Conservation (phyloP, 495 filamentous ascomycete genomes). For the Hypomontagnella submonticulosa region DNA sequence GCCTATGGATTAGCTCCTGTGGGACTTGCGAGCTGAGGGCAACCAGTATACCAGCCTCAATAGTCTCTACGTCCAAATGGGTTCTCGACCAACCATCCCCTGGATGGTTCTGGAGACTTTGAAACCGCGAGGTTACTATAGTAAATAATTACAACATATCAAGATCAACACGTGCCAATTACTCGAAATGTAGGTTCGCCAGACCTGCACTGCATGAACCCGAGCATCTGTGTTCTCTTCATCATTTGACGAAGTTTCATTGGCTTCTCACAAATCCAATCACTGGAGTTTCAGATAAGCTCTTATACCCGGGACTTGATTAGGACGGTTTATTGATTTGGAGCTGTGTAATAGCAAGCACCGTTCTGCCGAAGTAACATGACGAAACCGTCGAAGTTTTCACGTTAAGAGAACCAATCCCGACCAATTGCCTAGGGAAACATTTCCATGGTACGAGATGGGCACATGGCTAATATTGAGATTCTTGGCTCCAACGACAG, state of each 20-base stretch:
- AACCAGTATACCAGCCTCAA: background rate
- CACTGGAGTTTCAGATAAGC: background rate
- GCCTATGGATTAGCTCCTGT: background rate
- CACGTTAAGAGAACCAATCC: constrained; percentile 16
- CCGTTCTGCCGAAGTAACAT: constrained; percentile 10
- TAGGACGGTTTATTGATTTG: background rate
- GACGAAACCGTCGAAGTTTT: constrained; percentile 11
- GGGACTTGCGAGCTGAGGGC: background rate
- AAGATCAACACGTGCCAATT: background rate
- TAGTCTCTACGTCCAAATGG: background rate
- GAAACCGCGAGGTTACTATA: constrained; percentile 15
- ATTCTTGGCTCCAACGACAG: constrained; percentile 1
- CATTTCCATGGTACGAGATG: background rate
- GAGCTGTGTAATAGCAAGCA: constrained; percentile 4
- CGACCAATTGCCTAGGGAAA: background rate
- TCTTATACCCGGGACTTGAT: too few species aligned
- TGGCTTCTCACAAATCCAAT: too few species aligned
- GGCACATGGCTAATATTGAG: constrained; percentile 13
- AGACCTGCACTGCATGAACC: too few species aligned
- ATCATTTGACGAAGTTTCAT: too few species aligned
- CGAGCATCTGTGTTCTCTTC: too few species aligned
- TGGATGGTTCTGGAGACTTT: background rate
- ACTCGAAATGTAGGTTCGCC: background rate
- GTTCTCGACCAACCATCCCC: background rate
- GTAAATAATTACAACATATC: constrained; percentile 15